phyloP scores from a whole-genome alignment of 768 basidiomycete genomes.

The Pleurotus tuber-regium region DNA sequence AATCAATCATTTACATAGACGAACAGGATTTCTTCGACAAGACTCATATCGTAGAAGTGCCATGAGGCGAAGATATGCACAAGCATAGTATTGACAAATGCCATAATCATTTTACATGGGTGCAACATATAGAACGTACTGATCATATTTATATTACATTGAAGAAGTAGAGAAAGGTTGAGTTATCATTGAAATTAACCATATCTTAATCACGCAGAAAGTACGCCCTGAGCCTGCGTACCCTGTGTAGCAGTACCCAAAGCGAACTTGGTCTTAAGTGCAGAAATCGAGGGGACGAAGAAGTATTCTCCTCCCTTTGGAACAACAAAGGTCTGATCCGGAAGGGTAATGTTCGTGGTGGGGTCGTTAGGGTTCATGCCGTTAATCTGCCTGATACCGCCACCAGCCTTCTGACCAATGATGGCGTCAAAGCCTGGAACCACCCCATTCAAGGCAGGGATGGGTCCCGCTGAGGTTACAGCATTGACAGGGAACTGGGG shows the following conservation, averaged over 20 bases:
- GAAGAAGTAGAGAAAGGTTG: no score
- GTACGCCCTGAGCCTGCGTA: background rate
- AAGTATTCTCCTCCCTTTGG: conserved; percentile 54
- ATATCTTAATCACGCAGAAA: conserved; percentile 5
- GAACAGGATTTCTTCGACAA: no score
- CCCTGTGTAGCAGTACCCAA: background rate
- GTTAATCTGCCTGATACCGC: conserved; percentile 6
- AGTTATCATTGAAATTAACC: no score
- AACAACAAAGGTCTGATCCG: conserved; percentile 31
- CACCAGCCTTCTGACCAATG: conserved; percentile 33
- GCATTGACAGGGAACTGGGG: conserved; percentile 31
- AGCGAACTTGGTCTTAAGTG: conserved; percentile 35
- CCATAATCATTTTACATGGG: no score
- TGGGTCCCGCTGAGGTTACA: conserved; percentile 24
- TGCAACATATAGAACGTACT: no score
- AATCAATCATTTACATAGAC: no score
- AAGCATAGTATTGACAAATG: no score
- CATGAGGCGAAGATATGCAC: no score
- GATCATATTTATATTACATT: no score
- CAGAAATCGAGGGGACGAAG: conserved; percentile 47
- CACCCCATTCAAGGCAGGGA: conserved; percentile 21
- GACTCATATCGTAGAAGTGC: no score
- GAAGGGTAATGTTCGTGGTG: conserved; percentile 27
- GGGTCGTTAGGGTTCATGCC: conserved; percentile 29
- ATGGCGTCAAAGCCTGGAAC: conserved; percentile 46